Conservation (phyloP, 441 rosid genomes). For the Flueggea neowawraea region DNA sequence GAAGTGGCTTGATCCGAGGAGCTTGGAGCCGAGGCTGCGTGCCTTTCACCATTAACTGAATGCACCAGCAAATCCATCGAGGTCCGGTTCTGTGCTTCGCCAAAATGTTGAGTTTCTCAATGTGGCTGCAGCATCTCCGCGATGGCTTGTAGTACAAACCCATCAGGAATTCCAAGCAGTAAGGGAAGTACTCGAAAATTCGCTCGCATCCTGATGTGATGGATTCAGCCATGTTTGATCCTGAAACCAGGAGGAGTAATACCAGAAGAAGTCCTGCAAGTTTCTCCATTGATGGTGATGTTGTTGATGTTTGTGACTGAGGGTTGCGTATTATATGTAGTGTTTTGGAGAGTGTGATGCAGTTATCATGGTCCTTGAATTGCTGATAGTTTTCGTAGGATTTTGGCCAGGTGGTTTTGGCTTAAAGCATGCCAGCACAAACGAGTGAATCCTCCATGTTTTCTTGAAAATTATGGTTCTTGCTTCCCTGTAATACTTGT, state of each 20-base stretch:
- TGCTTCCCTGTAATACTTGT: too few relatives aligned
- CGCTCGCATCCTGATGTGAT: slow-evolving; percentile 11
- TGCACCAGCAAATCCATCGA: slow-evolving; percentile 35
- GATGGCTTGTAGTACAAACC: slow-evolving; percentile 28
- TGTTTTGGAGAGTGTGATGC: not conserved
- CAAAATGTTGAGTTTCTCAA: slow-evolving; percentile 34
- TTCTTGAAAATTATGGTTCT: too few relatives aligned
- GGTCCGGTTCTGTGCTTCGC: slow-evolving; percentile 35
- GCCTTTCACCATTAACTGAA: slow-evolving; percentile 37
- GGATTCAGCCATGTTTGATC: not conserved
- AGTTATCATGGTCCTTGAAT: slow-evolving; percentile 12
- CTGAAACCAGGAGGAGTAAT: not conserved
- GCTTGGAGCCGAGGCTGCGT: slow-evolving; percentile 9
- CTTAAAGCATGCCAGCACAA: too few relatives aligned
- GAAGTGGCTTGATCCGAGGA: slow-evolving; percentile 20
- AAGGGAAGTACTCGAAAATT: slow-evolving; percentile 25
- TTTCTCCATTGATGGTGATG: slow-evolving; percentile 11
- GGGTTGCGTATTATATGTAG: too few relatives aligned
- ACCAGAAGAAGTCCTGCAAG: not conserved
- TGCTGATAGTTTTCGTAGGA: not conserved
- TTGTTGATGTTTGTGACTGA: too few relatives aligned
- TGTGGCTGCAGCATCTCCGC: slow-evolving; percentile 27
- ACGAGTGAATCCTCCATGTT: too few relatives aligned
- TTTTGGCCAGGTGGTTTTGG: not conserved
- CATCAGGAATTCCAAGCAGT: slow-evolving; percentile 32